A percentile compares a stretch with the other conserved stretches of the same genome.
Evolutionary conservation across 108 stramenopile genomes (phyloP).

Genomic region (Cyclotella distinguenda): DNA sequence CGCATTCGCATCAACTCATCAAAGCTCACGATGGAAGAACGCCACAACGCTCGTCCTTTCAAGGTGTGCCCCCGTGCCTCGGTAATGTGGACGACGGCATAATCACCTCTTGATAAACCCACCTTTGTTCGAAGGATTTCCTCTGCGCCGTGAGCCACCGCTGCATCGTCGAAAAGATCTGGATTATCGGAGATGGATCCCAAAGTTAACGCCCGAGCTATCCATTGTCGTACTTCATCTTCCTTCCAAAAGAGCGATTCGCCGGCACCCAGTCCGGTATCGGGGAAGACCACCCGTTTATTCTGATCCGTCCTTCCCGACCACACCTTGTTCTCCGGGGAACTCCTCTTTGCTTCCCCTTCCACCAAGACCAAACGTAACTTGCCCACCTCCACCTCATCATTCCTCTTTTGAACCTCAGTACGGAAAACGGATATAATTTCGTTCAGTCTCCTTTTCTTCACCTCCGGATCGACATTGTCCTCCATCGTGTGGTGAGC

Average conservation of each 20-base stretch:
- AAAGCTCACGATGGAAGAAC: slow-evolving; percentile 49
- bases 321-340: slow-evolving; percentile 33
- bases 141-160: neutral
- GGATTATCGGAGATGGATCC: neutral
- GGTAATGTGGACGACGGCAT: slow-evolving; percentile 74
- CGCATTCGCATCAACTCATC: slow-evolving; percentile 25
- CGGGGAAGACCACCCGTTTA: slow-evolving; percentile 67
- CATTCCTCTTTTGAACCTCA: slow-evolving; percentile 72
- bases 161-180: neutral
- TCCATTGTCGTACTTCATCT: slow-evolving; percentile 27
- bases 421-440: slow-evolving; percentile 70
- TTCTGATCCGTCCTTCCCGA: slow-evolving; percentile 86
- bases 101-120: slow-evolving; percentile 63
- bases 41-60: slow-evolving; percentile 69
- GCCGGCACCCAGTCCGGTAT: slow-evolving; percentile 15
- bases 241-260: slow-evolving; percentile 19
- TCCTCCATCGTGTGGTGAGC: slow-evolving; percentile 92
- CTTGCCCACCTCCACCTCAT: slow-evolving; percentile 66
- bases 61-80: slow-evolving; percentile 82
- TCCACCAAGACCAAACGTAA: slow-evolving; percentile 81
- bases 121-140: slow-evolving; percentile 26
- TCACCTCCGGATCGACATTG: slow-evolving; percentile 91
- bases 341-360: slow-evolving; percentile 72
- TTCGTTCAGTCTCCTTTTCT: slow-evolving; percentile 86
- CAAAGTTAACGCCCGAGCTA: neutral